Evolutionary conservation across 1,284 basidiomycete genomes (phyloP).

Genomic region (Cryptococcus sp.): DNA sequence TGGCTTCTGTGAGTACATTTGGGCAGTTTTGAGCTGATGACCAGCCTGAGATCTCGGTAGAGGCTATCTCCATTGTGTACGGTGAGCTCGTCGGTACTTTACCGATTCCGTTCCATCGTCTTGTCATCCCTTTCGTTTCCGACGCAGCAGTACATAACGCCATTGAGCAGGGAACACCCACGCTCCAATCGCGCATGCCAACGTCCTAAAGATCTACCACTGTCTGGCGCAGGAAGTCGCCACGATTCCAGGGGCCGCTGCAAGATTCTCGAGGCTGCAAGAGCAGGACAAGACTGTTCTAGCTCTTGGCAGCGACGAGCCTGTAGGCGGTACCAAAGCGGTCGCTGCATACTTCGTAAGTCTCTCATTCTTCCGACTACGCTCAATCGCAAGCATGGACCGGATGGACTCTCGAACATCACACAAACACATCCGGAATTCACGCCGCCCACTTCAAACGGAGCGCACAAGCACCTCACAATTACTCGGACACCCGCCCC

Average conservation of each 20-base stretch:
- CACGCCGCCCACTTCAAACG: constrained; percentile 53
- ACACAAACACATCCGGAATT: constrained; percentile 73
- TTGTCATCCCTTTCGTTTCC: constrained; percentile 50
- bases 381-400: constrained; percentile 54
- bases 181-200: constrained; percentile 57
- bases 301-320: constrained; percentile 66
- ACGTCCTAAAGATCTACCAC: constrained; percentile 77
- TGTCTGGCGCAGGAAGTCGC: constrained; percentile 68
- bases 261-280: constrained; percentile 68
- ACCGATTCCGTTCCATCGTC: constrained; percentile 50
- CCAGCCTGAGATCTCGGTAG: too few relatives aligned
- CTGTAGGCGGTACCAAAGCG: constrained; percentile 73
- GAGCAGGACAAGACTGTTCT: constrained; percentile 61
- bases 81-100: constrained; percentile 53
- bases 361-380: neutral
- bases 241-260: constrained; percentile 60
- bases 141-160: too few relatives aligned
- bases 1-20: constrained; percentile 12
- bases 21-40: too few relatives aligned
- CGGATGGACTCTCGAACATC: constrained; percentile 80
- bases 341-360: constrained; percentile 78
- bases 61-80: constrained; percentile 57
- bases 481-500: constrained; percentile 60
- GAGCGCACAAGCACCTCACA: constrained; percentile 59
- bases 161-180: constrained; percentile 66